phyloP scores from a whole-genome alignment of 2,329 filamentous ascomycete species.

The Proliferodiscus dingleyae region DNA sequence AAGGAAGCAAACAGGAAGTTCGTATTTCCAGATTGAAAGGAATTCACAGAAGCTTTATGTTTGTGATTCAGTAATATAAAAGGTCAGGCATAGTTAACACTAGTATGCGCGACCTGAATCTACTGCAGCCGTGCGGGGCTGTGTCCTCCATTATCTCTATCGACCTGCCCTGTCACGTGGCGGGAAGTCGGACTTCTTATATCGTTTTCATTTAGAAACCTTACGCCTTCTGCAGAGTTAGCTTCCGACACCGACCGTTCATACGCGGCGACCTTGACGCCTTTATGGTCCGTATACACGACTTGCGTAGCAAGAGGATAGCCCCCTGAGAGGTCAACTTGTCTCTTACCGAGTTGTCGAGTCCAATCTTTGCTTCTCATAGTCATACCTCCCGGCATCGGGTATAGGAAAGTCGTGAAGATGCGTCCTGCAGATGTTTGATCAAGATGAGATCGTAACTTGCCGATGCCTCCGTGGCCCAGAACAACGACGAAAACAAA shows the following conservation, averaged over 20 bases:
- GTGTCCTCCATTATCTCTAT: background rate
- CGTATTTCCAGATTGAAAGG: too few species aligned
- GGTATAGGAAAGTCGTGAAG: conserved; percentile 14
- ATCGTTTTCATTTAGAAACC: background rate
- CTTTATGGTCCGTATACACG: background rate
- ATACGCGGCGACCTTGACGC: background rate
- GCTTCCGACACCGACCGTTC: background rate
- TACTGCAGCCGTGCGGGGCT: background rate
- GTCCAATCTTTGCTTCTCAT: conserved; percentile 12
- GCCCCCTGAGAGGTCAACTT: conserved; percentile 11
- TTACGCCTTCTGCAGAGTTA: background rate
- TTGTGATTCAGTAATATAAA: too few species aligned
- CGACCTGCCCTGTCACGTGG: background rate
- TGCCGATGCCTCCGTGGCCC: conserved; percentile 2
- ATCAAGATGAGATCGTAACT: conserved; percentile 11
- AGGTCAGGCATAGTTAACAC: too few species aligned
- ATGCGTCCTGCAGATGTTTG: conserved; percentile 13
- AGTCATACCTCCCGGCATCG: conserved; percentile 1
- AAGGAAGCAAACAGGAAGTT: too few species aligned
- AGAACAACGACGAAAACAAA: conserved; percentile 9
- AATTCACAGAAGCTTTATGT: too few species aligned
- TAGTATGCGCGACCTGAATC: background rate
- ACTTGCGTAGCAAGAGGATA: background rate
- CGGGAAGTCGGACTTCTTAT: background rate
- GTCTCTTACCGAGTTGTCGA: conserved; percentile 3